These are phyloP conservation scores for Cladosporium sphaerospermum DNA, from an alignment of 2,329 filamentous ascomycete genomes.

Conservation along the genomic window DNA sequence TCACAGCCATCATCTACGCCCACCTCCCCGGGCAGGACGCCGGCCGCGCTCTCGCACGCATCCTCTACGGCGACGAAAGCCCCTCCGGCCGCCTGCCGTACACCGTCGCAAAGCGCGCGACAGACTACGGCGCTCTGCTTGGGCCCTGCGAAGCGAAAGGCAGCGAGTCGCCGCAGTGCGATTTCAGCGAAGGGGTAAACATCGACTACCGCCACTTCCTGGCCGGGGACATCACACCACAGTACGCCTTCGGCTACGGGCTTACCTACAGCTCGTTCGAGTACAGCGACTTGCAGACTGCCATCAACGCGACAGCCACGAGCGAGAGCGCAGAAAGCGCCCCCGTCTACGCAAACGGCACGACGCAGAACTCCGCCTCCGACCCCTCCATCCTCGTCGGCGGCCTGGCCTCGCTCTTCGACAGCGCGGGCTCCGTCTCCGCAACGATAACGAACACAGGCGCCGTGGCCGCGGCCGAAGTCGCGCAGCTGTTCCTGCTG, in stretches of 20 bases:
- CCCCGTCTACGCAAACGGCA: slow-evolving; percentile 25
- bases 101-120: slow-evolving; percentile 52
- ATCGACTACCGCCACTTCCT: slow-evolving; percentile 33
- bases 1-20: slow-evolving; percentile 58
- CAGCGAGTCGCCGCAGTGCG: slow-evolving; percentile 24
- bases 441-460: slow-evolving; percentile 49
- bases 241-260: slow-evolving; percentile 33
- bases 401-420: slow-evolving; percentile 38
- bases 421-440: slow-evolving; percentile 43
- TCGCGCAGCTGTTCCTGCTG: slow-evolving; percentile 43
- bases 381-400: slow-evolving; percentile 18
- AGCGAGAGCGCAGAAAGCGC: slow-evolving; percentile 12
- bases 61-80: slow-evolving; percentile 54
- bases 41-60: slow-evolving; percentile 48
- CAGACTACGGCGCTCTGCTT: slow-evolving; percentile 49
- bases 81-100: slow-evolving; percentile 57
- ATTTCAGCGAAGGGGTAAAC: slow-evolving; percentile 33
- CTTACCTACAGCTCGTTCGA: slow-evolving; percentile 34
- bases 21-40: slow-evolving; percentile 61
- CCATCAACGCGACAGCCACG: slow-evolving; percentile 24
- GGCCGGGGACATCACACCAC: slow-evolving; percentile 24
- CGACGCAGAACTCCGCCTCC: slow-evolving; percentile 23
- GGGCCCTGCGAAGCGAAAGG: slow-evolving; percentile 22
- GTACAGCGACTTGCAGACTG: slow-evolving; percentile 26
- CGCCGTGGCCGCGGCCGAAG: slow-evolving; percentile 43